phyloP scores from a whole-genome alignment of 176 grass and related monocot species.

The Bonia amplexicaulis region DNA sequence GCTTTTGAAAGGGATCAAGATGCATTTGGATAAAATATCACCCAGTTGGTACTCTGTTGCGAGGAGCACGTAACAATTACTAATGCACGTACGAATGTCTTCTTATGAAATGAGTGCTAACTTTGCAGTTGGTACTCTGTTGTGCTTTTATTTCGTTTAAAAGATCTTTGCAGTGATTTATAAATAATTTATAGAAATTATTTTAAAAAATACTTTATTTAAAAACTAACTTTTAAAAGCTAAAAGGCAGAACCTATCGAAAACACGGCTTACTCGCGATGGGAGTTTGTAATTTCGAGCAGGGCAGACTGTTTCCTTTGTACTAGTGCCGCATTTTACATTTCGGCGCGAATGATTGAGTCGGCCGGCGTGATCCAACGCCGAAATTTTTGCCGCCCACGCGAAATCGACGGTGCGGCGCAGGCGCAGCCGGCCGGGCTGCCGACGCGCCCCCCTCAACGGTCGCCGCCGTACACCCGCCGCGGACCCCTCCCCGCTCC shows the following conservation, averaged over 20 bases:
- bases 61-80: not conserved
- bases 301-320: not conserved
- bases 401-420: not conserved
- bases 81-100: not conserved
- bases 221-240: no score
- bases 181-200: no score
- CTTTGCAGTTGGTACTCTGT: no score
- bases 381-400: not conserved
- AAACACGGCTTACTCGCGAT: no score
- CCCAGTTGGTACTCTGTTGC: not conserved
- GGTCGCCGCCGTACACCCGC: not conserved
- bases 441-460: not conserved
- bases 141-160: no score
- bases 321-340: not conserved
- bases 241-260: no score
- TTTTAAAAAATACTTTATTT: no score
- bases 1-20: not conserved
- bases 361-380: not conserved
- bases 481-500: not conserved
- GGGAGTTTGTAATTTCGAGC: no score
- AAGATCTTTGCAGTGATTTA: fast-evolving
- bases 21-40: not conserved
- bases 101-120: not conserved
- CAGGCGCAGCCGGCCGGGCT: not conserved
- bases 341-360: not conserved